A percentile compares a stretch with the other conserved stretches of the same genome.
Conservation (phyloP, 2,329 filamentous ascomycete genomes). For the Pestalotiopsis sp. region DNA sequence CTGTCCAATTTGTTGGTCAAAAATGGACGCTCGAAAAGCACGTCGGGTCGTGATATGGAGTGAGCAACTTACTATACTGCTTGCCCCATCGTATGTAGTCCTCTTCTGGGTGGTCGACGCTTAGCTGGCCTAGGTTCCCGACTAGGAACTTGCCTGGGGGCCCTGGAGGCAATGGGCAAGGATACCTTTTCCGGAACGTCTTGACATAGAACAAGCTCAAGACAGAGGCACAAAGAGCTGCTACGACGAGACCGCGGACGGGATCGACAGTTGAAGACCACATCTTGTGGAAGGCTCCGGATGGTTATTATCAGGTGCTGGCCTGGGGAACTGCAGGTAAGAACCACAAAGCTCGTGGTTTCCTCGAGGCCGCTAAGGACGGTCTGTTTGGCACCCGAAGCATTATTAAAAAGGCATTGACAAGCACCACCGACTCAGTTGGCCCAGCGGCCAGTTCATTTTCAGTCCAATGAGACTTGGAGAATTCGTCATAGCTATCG, state of each 20-base stretch:
- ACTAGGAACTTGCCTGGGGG: conserved; percentile 30
- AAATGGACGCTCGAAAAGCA: background rate
- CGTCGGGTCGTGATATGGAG: background rate
- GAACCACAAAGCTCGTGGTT: background rate
- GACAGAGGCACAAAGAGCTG: conserved; percentile 13
- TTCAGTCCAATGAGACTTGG: conserved; percentile 2
- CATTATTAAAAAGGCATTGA: background rate
- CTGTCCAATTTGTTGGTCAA: conserved; percentile 22
- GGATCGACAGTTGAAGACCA: background rate
- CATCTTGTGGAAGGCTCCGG: background rate
- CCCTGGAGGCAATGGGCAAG: conserved; percentile 30
- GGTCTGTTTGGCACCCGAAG: background rate
- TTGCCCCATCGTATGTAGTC: conserved; percentile 33
- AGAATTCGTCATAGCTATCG: conserved; percentile 8
- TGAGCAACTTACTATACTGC: conserved; percentile 30
- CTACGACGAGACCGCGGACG: conserved; percentile 9
- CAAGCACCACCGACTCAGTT: background rate
- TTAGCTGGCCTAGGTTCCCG: conserved; percentile 32
- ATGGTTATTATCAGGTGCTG: too few relatives aligned
- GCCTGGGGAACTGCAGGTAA: too few relatives aligned
- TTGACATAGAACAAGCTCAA: conserved; percentile 15
- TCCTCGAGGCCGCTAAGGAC: background rate
- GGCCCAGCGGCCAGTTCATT: background rate
- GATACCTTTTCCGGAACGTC: conserved; percentile 11
- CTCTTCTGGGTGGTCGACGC: conserved; percentile 31